These are phyloP conservation scores for Blastobotrys niveus DNA, from an alignment of 1,139 yeast species.

Conservation along the genomic window DNA sequence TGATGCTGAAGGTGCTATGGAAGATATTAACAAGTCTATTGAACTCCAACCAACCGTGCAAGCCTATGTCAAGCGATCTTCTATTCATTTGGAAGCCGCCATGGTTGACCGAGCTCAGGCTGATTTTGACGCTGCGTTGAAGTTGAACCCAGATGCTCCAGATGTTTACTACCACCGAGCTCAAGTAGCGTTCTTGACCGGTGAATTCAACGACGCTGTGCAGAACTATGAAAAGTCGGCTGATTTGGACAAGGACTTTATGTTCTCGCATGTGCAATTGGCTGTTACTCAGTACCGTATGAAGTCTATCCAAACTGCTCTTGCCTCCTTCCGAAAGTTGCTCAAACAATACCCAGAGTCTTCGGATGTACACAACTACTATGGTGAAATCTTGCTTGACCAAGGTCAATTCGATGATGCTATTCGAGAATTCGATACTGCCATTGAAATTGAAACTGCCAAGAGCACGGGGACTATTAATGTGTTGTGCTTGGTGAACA, in stretches of 20 bases:
- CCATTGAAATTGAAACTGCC: constrained; percentile 70
- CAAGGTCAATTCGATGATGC: constrained; percentile 70
- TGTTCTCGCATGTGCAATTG: constrained; percentile 82
- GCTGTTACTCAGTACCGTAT: constrained; percentile 89
- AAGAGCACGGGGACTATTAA: constrained; percentile 56
- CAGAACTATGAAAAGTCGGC: constrained; percentile 72
- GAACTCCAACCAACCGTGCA: constrained; percentile 70
- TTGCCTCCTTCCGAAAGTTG: constrained; percentile 66
- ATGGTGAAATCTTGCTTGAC: constrained; percentile 89
- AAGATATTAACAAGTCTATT: constrained; percentile 58
- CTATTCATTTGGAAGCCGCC: constrained; percentile 72
- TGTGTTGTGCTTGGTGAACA: constrained; percentile 84
- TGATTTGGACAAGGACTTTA: constrained; percentile 66
- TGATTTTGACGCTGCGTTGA: constrained; percentile 70
- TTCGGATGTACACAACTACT: constrained; percentile 91
- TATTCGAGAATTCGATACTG: constrained; percentile 75
- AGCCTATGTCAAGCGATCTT: constrained; percentile 77
- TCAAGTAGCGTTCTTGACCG: constrained; percentile 79
- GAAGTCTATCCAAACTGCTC: constrained; percentile 57
- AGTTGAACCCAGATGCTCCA: constrained; percentile 63
- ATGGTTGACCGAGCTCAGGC: constrained; percentile 54
- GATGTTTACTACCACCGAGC: constrained; percentile 93
- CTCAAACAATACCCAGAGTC: constrained; percentile 74
- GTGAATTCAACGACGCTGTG: constrained; percentile 69
- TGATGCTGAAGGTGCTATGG: constrained; percentile 57